Evolutionary conservation across 495 filamentous ascomycete genomes (phyloP), one percentile per base, ranked within the genome.

Genomic region (Penicillium verhagenii): DNA sequence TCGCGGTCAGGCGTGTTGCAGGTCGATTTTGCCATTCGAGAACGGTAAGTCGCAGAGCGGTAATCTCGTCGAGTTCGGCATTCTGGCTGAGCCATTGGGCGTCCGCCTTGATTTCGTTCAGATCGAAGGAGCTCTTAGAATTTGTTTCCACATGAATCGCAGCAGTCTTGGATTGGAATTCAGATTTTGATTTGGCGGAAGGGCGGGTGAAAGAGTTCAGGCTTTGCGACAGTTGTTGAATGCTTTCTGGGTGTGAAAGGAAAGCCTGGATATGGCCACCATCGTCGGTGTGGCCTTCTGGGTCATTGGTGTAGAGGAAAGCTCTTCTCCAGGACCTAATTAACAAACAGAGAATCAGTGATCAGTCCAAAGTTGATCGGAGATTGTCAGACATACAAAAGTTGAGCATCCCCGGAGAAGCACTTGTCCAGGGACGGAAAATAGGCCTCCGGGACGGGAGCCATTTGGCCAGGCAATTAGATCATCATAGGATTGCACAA

Each of bases 101-200:
- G 69, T 96, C 94, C 21, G 83, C 80, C 70, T 95, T 96, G 63
- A 97, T 85, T 69, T 90, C 79, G 21, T 87, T 83, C 44, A 97
- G 79, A 62, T 92, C 79, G 68, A 87, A 91, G 24, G 80, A 79
- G 14, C 82, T 79, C 58, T 85, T 83, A 20, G 83, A 72, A 8
- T 82, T 81, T 5, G 89, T 87, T 21, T 88, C 81, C 40, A 92
- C 85, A 67, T 96, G 87, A 48, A 97, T 95, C n/a, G 92, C 86
- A 16, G 93, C 87, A 1, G 91, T 97, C 70, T 86, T 92, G 37
- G 86, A 91, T 50, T 93, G 89, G 66, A 96, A 96, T 21, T 83
- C 84, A 40, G 77, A 67, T 67, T 87, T 93, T 5, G 82, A 78
- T 61, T 80, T 84, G 54, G 75, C 58, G 42, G 78, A 82, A 56